A percentile compares a stretch with the other conserved stretches of the same genome.
Evolutionary conservation across 2,329 filamentous ascomycete genomes (phyloP).

Genomic region (Pestalotiopsis sp.): DNA sequence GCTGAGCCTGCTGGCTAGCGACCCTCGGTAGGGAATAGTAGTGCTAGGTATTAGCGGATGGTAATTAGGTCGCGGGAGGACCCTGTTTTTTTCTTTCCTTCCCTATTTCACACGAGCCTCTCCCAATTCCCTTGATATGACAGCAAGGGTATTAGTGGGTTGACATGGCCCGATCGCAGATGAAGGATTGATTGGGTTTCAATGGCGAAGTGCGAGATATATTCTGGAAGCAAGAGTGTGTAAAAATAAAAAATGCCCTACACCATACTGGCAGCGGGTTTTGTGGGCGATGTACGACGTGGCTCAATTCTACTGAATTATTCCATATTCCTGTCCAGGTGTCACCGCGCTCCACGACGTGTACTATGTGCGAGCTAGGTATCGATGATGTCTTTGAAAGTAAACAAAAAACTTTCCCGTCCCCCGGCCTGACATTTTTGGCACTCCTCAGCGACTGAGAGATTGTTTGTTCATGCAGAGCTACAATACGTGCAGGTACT

Average conservation of each 20-base stretch:
- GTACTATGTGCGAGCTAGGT: not conserved
- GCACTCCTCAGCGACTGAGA: not conserved
- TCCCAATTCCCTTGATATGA: conserved; percentile 1
- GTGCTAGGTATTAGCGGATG: not conserved
- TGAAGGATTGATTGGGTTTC: not conserved
- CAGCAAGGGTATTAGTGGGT: conserved; percentile 4
- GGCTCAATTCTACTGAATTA: not conserved
- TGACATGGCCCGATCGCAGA: conserved; percentile 11
- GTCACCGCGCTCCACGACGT: not conserved
- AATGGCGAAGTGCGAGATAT: not conserved
- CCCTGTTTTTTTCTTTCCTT: not conserved
- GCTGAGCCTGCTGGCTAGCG: not conserved
- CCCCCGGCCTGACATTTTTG: not conserved
- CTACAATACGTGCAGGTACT: not conserved
- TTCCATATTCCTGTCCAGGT: not conserved
- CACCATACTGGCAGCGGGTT: not conserved
- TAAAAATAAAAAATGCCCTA: not conserved
- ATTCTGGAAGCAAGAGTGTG: not conserved
- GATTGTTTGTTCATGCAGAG: conserved; percentile 22
- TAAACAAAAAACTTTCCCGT: conserved; percentile 13
- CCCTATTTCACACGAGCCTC: not conserved
- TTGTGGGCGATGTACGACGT: not conserved
- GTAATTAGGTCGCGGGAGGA: not conserved
- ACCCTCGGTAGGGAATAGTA: not conserved
- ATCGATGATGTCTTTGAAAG: conserved; percentile 8